phyloP scores from a whole-genome alignment of 2,329 filamentous ascomycete species.

The Neonectria sp. region DNA sequence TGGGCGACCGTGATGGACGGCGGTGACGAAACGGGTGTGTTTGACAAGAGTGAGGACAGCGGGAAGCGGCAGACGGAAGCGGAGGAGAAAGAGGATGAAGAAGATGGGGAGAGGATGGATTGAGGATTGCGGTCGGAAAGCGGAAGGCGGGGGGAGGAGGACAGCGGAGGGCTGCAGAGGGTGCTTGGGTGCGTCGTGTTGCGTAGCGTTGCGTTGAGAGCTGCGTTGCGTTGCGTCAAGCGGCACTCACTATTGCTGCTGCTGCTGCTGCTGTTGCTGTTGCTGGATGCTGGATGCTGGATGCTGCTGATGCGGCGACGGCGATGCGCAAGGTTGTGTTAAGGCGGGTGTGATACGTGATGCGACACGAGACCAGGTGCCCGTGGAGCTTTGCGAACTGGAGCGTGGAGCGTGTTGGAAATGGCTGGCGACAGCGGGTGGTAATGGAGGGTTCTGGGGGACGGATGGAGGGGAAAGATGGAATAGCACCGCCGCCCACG shows the following conservation, averaged over 20 bases:
- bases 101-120: constrained; percentile 31
- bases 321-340: constrained; percentile 44
- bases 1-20: background rate
- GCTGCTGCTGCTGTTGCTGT: constrained; percentile 8
- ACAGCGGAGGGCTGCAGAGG: constrained; percentile 43
- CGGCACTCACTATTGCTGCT: constrained; percentile 26
- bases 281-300: background rate
- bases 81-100: constrained; percentile 24
- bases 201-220: constrained; percentile 36
- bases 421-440: constrained; percentile 36
- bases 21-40: constrained; percentile 25
- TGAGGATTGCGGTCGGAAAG: constrained; percentile 39
- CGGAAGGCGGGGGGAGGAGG: constrained; percentile 38
- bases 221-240: constrained; percentile 37
- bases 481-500: constrained; percentile 10
- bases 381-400: constrained; percentile 38
- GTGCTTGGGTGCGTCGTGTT: constrained; percentile 36
- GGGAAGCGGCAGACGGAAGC: constrained; percentile 27
- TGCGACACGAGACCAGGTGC: constrained; percentile 50
- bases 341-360: constrained; percentile 30
- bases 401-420: constrained; percentile 35
- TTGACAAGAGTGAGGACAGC: constrained; percentile 20
- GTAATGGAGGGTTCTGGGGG: constrained; percentile 32
- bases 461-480: constrained; percentile 11
- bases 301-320: constrained; percentile 33